Percentiles rank a stretch among this genome's conserved stretches.
Evolutionary conservation across 2,329 filamentous ascomycete species (phyloP).

Genomic region (Talaromyces sp.): DNA sequence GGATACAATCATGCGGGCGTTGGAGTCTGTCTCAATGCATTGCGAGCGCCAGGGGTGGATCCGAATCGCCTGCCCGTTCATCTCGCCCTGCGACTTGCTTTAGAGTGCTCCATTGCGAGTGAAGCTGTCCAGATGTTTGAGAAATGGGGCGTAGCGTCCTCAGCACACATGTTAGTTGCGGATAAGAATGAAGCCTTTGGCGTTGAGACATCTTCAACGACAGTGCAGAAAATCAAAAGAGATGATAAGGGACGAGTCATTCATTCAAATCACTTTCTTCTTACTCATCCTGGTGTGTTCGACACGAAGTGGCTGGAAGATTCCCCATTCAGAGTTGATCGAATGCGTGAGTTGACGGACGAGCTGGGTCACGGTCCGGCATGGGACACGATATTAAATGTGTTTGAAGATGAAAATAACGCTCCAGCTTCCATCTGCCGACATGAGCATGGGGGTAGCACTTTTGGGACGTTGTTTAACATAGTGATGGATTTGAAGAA

Average conservation of each 20-base stretch:
- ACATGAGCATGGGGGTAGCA: background rate
- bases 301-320: conserved; percentile 9
- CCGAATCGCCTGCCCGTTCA: conserved; percentile 53
- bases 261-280: conserved; percentile 14
- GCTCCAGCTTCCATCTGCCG: conserved; percentile 9
- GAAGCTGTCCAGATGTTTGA: conserved; percentile 47
- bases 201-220: conserved; percentile 43
- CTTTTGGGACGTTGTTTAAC: conserved; percentile 15
- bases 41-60: conserved; percentile 52
- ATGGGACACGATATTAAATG: background rate
- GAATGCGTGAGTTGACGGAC: conserved; percentile 6
- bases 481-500: conserved; percentile 11
- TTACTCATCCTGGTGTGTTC: background rate
- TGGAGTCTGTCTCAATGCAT: conserved; percentile 58
- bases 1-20: conserved; percentile 56
- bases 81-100: conserved; percentile 53
- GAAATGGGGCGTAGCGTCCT: conserved; percentile 50
- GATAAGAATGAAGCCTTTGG: conserved; percentile 49
- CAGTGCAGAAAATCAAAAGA: background rate
- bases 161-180: conserved; percentile 56
- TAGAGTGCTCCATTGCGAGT: conserved; percentile 48
- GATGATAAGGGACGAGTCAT: conserved; percentile 1
- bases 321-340: background rate
- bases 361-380: background rate
- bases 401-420: conserved; percentile 16